Base-by-base conservation (phyloP, 2,329 filamentous ascomycete species). In the Ophiostoma ips region DNA sequence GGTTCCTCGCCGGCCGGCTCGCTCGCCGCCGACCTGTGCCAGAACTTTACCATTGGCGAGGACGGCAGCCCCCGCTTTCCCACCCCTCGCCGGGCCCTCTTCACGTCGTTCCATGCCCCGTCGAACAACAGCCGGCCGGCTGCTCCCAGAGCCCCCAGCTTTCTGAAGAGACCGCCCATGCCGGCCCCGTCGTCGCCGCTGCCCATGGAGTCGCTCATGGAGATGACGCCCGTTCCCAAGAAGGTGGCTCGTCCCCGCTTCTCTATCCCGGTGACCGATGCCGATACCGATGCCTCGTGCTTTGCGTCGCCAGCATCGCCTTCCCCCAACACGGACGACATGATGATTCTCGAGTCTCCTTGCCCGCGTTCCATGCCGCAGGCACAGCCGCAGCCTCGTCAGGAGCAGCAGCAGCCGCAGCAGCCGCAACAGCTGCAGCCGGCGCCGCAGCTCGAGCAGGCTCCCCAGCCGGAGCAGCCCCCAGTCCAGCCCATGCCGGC, bases 41-140 rank as follows among this genome's bases (percentile, higher is more conserved):
- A 95, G 64, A 98, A 96, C 71, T 94, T 96, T 64, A 85, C 90
- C 63, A 85, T 96, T 64, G 89, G 95, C 67, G 87, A 68, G 54
- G 73, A 79, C 50, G 65, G 84, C 62, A 94, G 87, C 66, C 87
- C 87, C 33, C 82, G 85, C 65, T 75, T 89, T 57, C 83, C 83
- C 12, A 94, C 87, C 9, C 87, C 87, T 52, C 82, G 87, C 54
- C 78, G 87, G 55, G 87, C 87, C 58, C 77, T 94, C 62, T 94
- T 94, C 71, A 85, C 85, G 33, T 76, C 84, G 28, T 75, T 12
- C 38, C 40, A 79, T 21, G 18, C 30, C 12, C n/a, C 36, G 11
- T 35, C 34, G n/a, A 19, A 15, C 21, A 43, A 28, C 18, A 36
- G 8, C 8, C 35, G 15, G 13, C 4, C 15, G 9, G 19, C 7